Percentiles rank a stretch among this genome's conserved stretches.
Evolutionary conservation across 495 filamentous ascomycete species (phyloP).

Genomic region (Penicillium atrosanguineum): DNA sequence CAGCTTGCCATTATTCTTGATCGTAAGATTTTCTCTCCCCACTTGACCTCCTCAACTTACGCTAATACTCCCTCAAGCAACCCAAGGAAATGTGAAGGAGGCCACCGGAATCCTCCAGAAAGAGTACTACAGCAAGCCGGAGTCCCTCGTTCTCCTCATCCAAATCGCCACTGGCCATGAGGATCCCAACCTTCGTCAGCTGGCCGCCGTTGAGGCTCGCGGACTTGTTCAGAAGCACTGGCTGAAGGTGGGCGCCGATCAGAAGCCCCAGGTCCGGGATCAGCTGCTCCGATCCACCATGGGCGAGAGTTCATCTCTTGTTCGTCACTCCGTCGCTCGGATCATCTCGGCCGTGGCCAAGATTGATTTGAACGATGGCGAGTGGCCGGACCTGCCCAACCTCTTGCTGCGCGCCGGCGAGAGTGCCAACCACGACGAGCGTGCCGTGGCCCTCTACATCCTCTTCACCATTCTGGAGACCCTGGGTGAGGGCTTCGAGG

Average conservation of each 20-base stretch:
- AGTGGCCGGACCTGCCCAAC: conserved; percentile 81
- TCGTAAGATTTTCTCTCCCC: conserved; percentile 51
- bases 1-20: conserved; percentile 72
- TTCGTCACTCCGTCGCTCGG: conserved; percentile 82
- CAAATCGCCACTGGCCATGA: conserved; percentile 78
- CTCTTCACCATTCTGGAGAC: conserved; percentile 87
- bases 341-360: conserved; percentile 84
- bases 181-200: conserved; percentile 71
- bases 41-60: background rate
- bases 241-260: conserved; percentile 55
- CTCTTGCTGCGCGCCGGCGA: conserved; percentile 70
- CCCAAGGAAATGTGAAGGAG: conserved; percentile 67
- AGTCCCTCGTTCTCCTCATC: conserved; percentile 77
- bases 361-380: conserved; percentile 78
- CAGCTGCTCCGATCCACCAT: conserved; percentile 79
- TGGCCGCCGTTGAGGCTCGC: conserved; percentile 84
- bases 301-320: conserved; percentile 67
- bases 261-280: conserved; percentile 76
- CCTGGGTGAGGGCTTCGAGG: conserved; percentile 73
- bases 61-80: conserved; percentile 24
- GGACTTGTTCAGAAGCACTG: conserved; percentile 85
- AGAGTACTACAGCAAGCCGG: conserved; percentile 82
- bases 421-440: conserved; percentile 68
- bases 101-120: conserved; percentile 88
- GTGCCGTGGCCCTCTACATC: conserved; percentile 89